Percentiles rank a stretch among this genome's conserved stretches.
Conservation (phyloP, 2,329 filamentous ascomycete species). For the Chaetothyriales sp. region DNA sequence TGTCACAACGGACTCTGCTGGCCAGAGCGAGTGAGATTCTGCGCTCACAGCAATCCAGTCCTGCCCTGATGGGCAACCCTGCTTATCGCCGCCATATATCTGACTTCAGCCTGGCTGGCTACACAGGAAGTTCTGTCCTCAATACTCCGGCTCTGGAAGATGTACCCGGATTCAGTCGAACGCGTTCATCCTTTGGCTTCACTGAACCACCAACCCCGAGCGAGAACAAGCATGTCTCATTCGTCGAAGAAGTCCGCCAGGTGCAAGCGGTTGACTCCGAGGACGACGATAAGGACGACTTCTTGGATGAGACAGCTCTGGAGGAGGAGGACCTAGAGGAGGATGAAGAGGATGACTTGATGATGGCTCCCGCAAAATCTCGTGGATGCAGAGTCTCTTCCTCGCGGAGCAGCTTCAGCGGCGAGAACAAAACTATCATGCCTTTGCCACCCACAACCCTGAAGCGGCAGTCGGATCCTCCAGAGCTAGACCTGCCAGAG, state of each 20-base stretch:
- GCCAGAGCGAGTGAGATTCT: slow-evolving; percentile 80
- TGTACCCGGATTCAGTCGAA: slow-evolving; percentile 26
- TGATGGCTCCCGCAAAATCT: slow-evolving; percentile 57
- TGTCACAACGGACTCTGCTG: slow-evolving; percentile 75
- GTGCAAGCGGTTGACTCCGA: slow-evolving; percentile 88
- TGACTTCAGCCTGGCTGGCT: slow-evolving; percentile 51
- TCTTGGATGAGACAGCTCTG: slow-evolving; percentile 27
- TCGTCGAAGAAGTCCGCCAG: slow-evolving; percentile 89
- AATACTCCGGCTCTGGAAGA: slow-evolving; percentile 40
- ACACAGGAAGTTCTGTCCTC: slow-evolving; percentile 28
- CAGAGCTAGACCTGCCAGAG: slow-evolving; percentile 34
- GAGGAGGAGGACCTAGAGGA: slow-evolving; percentile 33
- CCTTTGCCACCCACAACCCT: slow-evolving; percentile 75
- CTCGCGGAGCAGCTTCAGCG: slow-evolving; percentile 40
- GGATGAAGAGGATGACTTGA: slow-evolving; percentile 50
- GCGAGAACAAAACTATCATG: slow-evolving; percentile 70
- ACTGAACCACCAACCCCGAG: slow-evolving; percentile 37
- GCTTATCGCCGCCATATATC: slow-evolving; percentile 48
- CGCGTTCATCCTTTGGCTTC: slow-evolving; percentile 48
- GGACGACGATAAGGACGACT: slow-evolving; percentile 57
- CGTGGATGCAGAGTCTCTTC: slow-evolving; percentile 38
- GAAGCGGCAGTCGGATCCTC: slow-evolving; percentile 67
- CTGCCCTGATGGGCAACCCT: slow-evolving; percentile 37
- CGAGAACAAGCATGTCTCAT: slow-evolving; percentile 75
- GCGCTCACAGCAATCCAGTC: slow-evolving; percentile 58